Evolutionary conservation across 306 rosid species (phyloP).

Genomic region (Argentina anserina): DNA sequence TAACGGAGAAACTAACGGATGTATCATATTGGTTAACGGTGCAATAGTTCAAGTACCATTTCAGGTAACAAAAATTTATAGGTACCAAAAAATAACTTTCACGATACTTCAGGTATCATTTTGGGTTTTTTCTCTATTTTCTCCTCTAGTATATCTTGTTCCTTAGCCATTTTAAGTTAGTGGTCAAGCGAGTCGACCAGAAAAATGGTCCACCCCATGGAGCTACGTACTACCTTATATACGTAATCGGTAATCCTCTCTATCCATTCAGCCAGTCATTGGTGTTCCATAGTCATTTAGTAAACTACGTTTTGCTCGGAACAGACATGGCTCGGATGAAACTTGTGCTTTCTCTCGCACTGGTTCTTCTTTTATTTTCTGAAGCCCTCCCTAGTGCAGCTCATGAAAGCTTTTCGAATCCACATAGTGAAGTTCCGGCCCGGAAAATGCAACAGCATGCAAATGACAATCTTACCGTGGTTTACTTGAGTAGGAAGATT

Average conservation of each 20-base stretch:
- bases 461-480: background rate
- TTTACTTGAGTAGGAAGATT: conserved; percentile 10
- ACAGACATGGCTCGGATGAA: conserved; percentile 15
- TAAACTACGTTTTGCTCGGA: background rate
- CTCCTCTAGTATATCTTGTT: no score
- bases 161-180: background rate
- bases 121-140: no score
- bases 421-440: background rate
- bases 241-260: background rate
- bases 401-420: conserved; percentile 7
- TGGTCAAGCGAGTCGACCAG: background rate
- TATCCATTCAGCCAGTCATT: background rate
- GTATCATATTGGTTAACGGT: no score
- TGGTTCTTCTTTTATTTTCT: conserved; percentile 11
- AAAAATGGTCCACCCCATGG: no score
- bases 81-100: no score
- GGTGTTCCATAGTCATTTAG: background rate
- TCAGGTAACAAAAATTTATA: no score
- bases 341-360: background rate
- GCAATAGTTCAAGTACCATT: no score
- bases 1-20: no score
- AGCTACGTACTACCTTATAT: background rate
- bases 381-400: conserved; percentile 23
- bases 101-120: no score
- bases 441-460: background rate